Conservation (phyloP, 768 basidiomycete species). For the Cystobasidiopsis lactophilus region DNA sequence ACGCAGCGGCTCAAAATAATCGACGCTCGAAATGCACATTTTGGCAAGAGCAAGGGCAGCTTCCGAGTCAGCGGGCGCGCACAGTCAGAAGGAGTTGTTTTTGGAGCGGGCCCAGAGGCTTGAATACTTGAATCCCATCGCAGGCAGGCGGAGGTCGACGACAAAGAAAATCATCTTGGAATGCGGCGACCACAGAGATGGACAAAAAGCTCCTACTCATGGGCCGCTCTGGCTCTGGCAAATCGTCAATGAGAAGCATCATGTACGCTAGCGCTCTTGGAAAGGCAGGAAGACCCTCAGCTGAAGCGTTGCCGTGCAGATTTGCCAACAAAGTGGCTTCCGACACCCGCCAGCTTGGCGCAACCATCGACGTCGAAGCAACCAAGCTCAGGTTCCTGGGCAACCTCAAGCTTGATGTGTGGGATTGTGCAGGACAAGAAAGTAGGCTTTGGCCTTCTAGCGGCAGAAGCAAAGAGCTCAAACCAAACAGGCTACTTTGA, state of each 20-base stretch:
- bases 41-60: too few species aligned
- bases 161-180: too few species aligned
- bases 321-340: slow-evolving; percentile 92
- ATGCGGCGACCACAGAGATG: too few species aligned
- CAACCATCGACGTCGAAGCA: slow-evolving; percentile 94
- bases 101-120: too few species aligned
- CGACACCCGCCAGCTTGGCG: slow-evolving; percentile 70
- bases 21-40: too few species aligned
- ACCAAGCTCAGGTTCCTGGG: slow-evolving; percentile 94
- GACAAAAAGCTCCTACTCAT: slow-evolving; percentile 43
- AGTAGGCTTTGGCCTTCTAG: slow-evolving; percentile 8
- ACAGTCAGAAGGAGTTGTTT: too few species aligned
- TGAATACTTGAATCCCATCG: too few species aligned
- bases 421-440: slow-evolving; percentile 98
- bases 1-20: too few species aligned
- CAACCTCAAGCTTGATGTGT: slow-evolving; percentile 81
- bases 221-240: slow-evolving; percentile 56
- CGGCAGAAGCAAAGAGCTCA: neutral
- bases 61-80: too few species aligned
- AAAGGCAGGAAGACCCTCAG: neutral
- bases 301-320: slow-evolving; percentile 3
- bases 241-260: slow-evolving; percentile 93
- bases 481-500: slow-evolving; percentile 60
- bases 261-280: slow-evolving; percentile 28
- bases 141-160: too few species aligned